These are phyloP conservation scores for Stygiomarasmius scandens DNA, from an alignment of 1,284 basidiomycete species.

Conservation along the genomic window DNA sequence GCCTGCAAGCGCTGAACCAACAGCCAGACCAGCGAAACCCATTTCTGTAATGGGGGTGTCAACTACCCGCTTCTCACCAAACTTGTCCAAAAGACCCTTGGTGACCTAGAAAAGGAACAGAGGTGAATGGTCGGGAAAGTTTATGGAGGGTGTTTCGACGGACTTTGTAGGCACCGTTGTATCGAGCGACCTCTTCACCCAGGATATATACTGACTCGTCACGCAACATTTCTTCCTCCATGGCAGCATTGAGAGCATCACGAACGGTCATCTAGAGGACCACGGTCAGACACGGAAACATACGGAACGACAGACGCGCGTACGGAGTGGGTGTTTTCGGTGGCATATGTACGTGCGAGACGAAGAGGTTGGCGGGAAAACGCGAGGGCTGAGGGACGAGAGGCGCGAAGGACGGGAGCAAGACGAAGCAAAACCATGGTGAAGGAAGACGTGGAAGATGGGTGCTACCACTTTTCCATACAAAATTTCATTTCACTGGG, in stretches of 20 bases:
- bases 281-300: conserved; percentile 8
- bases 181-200: conserved; percentile 98
- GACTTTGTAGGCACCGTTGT: conserved; percentile 99
- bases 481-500: conserved; percentile 24
- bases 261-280: conserved; percentile 89
- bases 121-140: conserved; percentile 1
- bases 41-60: conserved; percentile 99
- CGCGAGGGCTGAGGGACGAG: conserved; percentile 42
- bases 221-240: conserved; percentile 99
- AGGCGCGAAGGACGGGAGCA: conserved; percentile 54
- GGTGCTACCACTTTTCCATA: conserved; percentile 25
- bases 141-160: conserved; percentile 7
- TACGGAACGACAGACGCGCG: conserved; percentile 27
- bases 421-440: conserved; percentile 62
- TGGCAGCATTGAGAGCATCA: conserved; percentile 95
- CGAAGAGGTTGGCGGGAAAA: conserved; percentile 44
- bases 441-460: conserved; percentile 27
- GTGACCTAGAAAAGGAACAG: conserved; percentile 67
- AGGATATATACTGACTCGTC: conserved; percentile 96
- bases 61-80: conserved; percentile 97
- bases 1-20: conserved; percentile 93
- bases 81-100: conserved; percentile 98
- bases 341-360: conserved; percentile 62
- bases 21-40: conserved; percentile 97
- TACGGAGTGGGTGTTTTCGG: conserved; percentile 62